These are phyloP conservation scores for Paraconiothyrium brasiliense DNA, from an alignment of 2,329 filamentous ascomycete genomes.

Conservation along the genomic window DNA sequence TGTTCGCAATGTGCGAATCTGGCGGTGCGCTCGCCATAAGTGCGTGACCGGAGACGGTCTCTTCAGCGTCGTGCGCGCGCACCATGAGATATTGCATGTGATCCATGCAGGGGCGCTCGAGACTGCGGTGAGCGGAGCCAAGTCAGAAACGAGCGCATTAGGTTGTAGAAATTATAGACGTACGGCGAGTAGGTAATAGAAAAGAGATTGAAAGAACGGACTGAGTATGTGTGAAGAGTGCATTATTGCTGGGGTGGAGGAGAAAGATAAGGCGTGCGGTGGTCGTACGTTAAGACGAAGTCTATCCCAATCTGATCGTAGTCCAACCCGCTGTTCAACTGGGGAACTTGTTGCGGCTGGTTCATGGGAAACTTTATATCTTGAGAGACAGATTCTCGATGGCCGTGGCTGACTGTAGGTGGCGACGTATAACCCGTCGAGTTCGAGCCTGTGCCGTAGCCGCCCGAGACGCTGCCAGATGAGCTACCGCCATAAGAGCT, in stretches of 20 bases:
- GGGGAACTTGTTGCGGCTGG: conserved; percentile 34
- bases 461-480: conserved; percentile 68
- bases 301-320: conserved; percentile 87
- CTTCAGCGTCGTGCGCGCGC: conserved; percentile 61
- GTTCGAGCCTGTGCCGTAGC: conserved; percentile 62
- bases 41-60: conserved; percentile 80
- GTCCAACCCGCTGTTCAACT: conserved; percentile 63
- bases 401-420: conserved; percentile 45
- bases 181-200: conserved; percentile 32
- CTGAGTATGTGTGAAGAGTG: conserved; percentile 18
- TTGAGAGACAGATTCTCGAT: conserved; percentile 41
- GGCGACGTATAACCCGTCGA: conserved; percentile 59
- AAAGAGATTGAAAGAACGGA: conserved; percentile 29
- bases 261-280: conserved; percentile 66
- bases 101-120: conserved; percentile 93
- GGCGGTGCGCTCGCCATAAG: conserved; percentile 93
- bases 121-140: conserved; percentile 59
- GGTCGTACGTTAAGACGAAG: conserved; percentile 88
- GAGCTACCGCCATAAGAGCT: conserved; percentile 57
- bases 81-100: conserved; percentile 83
- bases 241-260: conserved; percentile 52
- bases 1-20: conserved; percentile 66
- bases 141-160: conserved; percentile 43
- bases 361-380: conserved; percentile 34
- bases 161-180: conserved; percentile 31